Evolutionary conservation across 139 green algal genomes (phyloP), one percentile per base, ranked within the genome.

Genomic region (Haematococcus sp.): DNA sequence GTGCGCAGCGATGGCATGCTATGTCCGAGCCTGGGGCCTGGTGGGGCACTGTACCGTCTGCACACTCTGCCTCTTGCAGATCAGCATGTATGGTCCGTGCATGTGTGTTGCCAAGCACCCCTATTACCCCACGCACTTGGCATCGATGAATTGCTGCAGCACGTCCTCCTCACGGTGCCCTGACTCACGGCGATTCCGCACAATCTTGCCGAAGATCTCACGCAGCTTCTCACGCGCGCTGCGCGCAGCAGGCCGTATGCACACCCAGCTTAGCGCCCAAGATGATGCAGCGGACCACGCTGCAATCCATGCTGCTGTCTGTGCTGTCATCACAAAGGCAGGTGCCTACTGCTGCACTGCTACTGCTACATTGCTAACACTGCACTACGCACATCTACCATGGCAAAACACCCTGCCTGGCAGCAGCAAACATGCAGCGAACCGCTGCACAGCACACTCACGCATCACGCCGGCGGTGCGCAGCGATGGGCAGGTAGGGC

Each of bases 141-240:
- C 85, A 70, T 99, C 94, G 7, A 98, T 96, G 83, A 98, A 96
- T 58, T 92, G 86, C 84, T 99, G 91, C 74, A 99, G 86, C 68
- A 98, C 87, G 78, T 99, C 96, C 74, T 93, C 79, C 73, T 98
- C 95, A 49, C 82, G 82, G 15, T 52, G 34, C 32, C 78, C 84
- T 19, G 76, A 81, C 0, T 79, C 88, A 13, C 94, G 78, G 40
- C 95, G 86, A 0, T 76, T 68, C 33, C 85, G 68, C 74, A 99
- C 93, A 70, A 99, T 83, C 46, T 89, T 88, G 40, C 54, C 59
- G 81, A 98, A 98, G 60, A 98, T 93, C 30, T 75, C 61, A 7
- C 70, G 67, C 71, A 99, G 86, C 76, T 93, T 67, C 58, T 86
- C 73, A 35, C 89, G 80, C 9, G 89, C 87, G 59, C 82, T 87